A percentile compares a stretch with the other conserved stretches of the same genome.
These are phyloP conservation scores for Erodium texanum DNA, from an alignment of 441 rosid genomes.

Conservation along the genomic window DNA sequence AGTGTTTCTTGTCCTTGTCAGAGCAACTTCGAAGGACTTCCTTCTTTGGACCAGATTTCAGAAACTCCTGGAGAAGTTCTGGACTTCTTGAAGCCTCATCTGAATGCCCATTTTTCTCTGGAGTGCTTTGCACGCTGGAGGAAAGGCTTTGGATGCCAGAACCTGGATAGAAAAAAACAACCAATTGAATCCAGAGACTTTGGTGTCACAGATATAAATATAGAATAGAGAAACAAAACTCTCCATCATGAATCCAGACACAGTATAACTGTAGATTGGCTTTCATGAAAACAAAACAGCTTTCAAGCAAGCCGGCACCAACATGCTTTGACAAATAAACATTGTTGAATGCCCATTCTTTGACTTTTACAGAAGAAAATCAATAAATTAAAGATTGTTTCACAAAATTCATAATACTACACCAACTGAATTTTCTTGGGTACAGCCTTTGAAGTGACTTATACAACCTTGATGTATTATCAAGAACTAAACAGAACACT, in stretches of 20 bases:
- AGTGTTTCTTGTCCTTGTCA: constrained; percentile 41
- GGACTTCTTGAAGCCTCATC: constrained; percentile 53
- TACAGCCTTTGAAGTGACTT: not conserved
- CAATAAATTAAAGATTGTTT: not conserved
- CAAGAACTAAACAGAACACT: not conserved
- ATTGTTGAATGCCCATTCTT: constrained; percentile 1
- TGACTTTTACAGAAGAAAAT: not conserved
- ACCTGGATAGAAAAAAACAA: constrained; percentile 24
- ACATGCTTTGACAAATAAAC: not conserved
- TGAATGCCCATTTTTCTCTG: constrained; percentile 48
- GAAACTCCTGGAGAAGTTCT: constrained; percentile 52
- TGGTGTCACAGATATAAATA: not conserved
- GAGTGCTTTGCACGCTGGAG: constrained; percentile 61
- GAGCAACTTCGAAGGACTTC: constrained; percentile 42
- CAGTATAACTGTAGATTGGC: not conserved
- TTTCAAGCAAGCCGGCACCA: not conserved
- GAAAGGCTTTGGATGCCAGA: constrained; percentile 57
- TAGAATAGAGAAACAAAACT: not conserved
- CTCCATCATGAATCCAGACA: not conserved
- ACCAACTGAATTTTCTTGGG: not conserved
- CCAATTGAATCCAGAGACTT: constrained; percentile 2
- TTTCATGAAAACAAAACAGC: not conserved
- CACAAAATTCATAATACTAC: not conserved
- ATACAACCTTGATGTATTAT: not conserved
- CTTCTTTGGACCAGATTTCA: constrained; percentile 46